Base-by-base conservation (phyloP, 352 stramenopile genomes). In the Elongisporangium prolatum region DNA sequence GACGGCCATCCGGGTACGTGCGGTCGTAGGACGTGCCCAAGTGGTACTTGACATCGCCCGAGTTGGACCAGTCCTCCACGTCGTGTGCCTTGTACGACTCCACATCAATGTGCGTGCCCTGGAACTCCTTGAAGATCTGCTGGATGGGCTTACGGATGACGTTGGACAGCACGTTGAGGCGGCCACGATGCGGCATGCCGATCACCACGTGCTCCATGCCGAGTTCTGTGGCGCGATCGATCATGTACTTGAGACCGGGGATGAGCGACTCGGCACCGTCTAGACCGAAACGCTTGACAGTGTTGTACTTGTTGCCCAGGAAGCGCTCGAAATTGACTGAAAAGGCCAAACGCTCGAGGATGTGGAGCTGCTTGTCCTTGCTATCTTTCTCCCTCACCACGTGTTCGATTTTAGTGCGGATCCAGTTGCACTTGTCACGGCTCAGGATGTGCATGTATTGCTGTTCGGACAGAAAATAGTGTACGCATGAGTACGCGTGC, bases 401-500 rank as follows among this genome's bases (percentile, higher is more conserved):
- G 57, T 86, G 77, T 64, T 93, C 84, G 67, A 95, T 72, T 63
- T 95, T 94, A 56, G 75, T 74, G 40, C 97, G 90, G 59, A 99
- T 96, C 96, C 97, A 99, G 75, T 99, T 99, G 77, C 90, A 98
- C 77, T 98, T 97, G 40, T 98, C 81, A 21, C 87, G 85, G 73
- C 96, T 80, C 24, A 88, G 75, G 67, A 99, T 99, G 80, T 99
- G 97, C 96, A 99, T 99, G 77, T 99, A 99, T 88, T 99, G 80
- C 80, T 90, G 54, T 56, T 4, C 52, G 21, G 14, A 55, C 11
- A 48, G 20, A 18, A 38, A 40, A 13, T 16, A 44, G 16, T 28
- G n/a, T 10, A 21, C 24, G 14, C 17, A 18, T 24, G 20, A 40
- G 20, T 16, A 58, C 20, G 24, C 11, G 6, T 16, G 20, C 17